Evolutionary conservation across 2,329 filamentous ascomycete genomes (phyloP).

Genomic region (Zasmidium angulare): DNA sequence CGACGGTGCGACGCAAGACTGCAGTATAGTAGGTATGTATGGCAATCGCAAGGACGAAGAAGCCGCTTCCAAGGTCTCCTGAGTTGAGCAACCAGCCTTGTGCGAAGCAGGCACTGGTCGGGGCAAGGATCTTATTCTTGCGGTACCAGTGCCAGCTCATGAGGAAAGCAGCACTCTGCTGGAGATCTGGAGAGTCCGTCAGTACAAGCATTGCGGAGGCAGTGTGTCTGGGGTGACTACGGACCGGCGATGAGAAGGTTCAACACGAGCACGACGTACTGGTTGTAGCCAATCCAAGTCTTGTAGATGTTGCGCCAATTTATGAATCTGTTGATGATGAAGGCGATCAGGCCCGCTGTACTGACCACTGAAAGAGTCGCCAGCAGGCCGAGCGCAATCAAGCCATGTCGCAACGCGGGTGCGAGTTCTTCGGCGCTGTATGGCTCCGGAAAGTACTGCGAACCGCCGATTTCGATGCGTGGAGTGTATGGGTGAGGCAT

Average conservation of each 20-base stretch:
- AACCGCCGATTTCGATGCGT: conserved; percentile 21
- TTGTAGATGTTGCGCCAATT: conserved; percentile 33
- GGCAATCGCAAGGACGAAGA: conserved; percentile 67
- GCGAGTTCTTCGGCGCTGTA: conserved; percentile 30
- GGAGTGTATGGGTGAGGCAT: conserved; percentile 23
- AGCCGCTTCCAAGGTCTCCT: conserved; percentile 64
- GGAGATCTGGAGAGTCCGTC: conserved; percentile 51
- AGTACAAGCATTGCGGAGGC: background rate
- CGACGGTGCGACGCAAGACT: conserved; percentile 55
- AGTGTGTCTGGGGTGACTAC: background rate
- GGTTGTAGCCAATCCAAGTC: conserved; percentile 49
- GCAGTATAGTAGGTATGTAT: conserved; percentile 66
- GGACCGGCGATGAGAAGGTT: conserved; percentile 62
- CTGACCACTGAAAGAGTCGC: conserved; percentile 32
- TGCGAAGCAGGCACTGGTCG: conserved; percentile 56
- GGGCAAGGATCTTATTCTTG: conserved; percentile 55
- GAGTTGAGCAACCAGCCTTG: conserved; percentile 70
- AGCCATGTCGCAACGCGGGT: conserved; percentile 23
- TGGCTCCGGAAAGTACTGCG: conserved; percentile 30
- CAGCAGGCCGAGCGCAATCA: conserved; percentile 31
- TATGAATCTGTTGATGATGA: conserved; percentile 33
- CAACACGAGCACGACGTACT: conserved; percentile 68
- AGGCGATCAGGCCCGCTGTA: conserved; percentile 29
- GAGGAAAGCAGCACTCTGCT: conserved; percentile 64
- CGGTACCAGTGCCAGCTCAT: conserved; percentile 62